Evolutionary conservation across 176 grass and related monocot species (phyloP), one percentile per base, ranked within the genome.

Genomic region (Elymus sibiricus): DNA sequence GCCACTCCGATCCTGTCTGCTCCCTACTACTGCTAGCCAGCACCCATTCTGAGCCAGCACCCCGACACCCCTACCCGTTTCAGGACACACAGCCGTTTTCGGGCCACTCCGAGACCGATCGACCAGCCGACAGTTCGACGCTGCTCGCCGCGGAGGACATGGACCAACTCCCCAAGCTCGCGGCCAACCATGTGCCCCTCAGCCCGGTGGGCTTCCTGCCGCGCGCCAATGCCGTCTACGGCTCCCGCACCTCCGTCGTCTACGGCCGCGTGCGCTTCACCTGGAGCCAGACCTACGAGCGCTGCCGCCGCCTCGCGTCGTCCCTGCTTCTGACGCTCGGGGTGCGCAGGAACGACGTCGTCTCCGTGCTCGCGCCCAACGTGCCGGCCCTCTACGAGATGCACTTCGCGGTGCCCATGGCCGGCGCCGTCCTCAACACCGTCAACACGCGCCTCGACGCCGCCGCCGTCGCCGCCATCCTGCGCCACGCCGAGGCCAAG

Each of bases 341-440:
- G 34, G 21, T 94, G 1, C 76, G 75, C 70, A 72, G 26, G 25
- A 70, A 84, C 56, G 94, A 97, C 56, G 94, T 97, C 17, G 92
- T 95, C 0, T 95, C 93, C 4, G 90, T 92, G 1, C 85, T 95
- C 4, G 93, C 93, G 3, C 93, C 93, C 1, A 95, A 95, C 73
- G 83, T 95, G 16, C 93, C 93, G 24, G 93, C 93, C 5, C 80
- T 92, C 82, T 92, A 92, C 80, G 93, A 95, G 88, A 90, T 92
- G 93, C 93, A 95, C 85, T 95, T 95, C 65, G 90, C 85, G 5
- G 93, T 92, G 49, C 93, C 93, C 37, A 95, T 95, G 93, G 90
- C 90, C 40, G 93, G 93, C 16, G 90, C 93, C 8, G 90, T 95
- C 7, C 90, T 95, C 25, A 95, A 95, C 90, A 78, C 93, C 49